phyloP scores from a whole-genome alignment of 2,329 filamentous ascomycete genomes.

The Beauveria brongniartii region DNA sequence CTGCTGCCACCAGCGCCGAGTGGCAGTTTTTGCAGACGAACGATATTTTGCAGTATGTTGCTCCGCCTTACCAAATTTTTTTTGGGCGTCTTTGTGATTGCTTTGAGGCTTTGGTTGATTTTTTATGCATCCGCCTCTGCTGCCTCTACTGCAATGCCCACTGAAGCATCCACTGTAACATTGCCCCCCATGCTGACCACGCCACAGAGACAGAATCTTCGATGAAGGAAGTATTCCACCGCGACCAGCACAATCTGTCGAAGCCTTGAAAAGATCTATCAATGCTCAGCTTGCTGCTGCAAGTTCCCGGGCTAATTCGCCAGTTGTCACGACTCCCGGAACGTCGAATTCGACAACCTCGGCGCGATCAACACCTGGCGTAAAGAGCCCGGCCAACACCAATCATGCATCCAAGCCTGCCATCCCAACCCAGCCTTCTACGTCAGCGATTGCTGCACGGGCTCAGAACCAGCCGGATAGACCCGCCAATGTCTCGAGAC shows the following conservation, averaged over 20 bases:
- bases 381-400: slow-evolving; percentile 2
- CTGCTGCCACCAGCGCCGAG: slow-evolving; percentile 42
- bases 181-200: neutral
- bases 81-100: slow-evolving; percentile 10
- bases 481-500: slow-evolving; percentile 5
- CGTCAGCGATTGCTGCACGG: neutral
- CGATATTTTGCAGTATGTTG: slow-evolving; percentile 53
- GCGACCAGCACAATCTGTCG: slow-evolving; percentile 37
- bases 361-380: neutral
- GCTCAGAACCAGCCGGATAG: neutral
- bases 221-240: slow-evolving; percentile 46
- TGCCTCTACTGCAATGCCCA: slow-evolving; percentile 4
- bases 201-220: slow-evolving; percentile 32
- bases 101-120: neutral
- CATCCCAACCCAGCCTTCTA: neutral
- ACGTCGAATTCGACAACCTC: neutral
- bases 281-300: slow-evolving; percentile 5
- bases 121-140: slow-evolving; percentile 17
- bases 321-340: neutral
- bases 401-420: neutral
- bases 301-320: neutral
- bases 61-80: neutral
- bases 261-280: slow-evolving; percentile 32
- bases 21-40: slow-evolving; percentile 47
- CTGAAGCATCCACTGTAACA: slow-evolving; percentile 10